Evolutionary conservation across 768 basidiomycete species (phyloP), one percentile per base, ranked within the genome.

Genomic region (Lentinula lateritia): DNA sequence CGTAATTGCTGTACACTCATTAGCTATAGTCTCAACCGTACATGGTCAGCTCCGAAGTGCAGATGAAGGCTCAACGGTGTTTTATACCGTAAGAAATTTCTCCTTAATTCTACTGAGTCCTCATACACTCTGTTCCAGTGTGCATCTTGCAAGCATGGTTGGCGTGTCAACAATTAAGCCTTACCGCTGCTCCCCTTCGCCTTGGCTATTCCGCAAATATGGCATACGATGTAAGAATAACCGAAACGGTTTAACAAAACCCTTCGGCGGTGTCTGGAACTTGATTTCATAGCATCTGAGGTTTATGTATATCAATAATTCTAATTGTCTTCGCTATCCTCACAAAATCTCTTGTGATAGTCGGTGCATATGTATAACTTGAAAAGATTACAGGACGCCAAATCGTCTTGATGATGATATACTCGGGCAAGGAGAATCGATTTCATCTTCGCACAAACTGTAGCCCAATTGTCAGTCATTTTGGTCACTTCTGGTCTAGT

Each of bases 21-120:
- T 16, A 20, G 39, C 56, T 23, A 61, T 52, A 39, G 32, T 36
- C 57, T 56, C 43, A 9, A 20, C 15, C 35, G 15, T 13, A 12
- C 23, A 36, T 20, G 18, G 38, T 43, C 71, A 92, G 90, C 77
- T 92, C 71, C 85, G 94, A 54, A 92, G 92, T 65, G 95, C 93
- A 42, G 95, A 96, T 73, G 95, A 96, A 79, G 95, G 95, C 3
- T 92, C 92, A 36, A 97, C 94, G 12, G 87, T 95, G 67, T 88
- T 96, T 72, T 97, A 95, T 73, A 93, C 88, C n/a, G 94, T 94
- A 70, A 63, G 90, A 79, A 36, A 64, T 53, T 52, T 46, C 35
- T 53, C 60, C 60, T 53, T 39, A 59, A 41, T 39, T 16, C 35
- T 58, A 41, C n/a, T 41, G 52, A 59, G 66, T 56, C 65, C 60